Conservation (phyloP, 2,329 filamentous ascomycete genomes). For the Aspergillus fischeri region DNA sequence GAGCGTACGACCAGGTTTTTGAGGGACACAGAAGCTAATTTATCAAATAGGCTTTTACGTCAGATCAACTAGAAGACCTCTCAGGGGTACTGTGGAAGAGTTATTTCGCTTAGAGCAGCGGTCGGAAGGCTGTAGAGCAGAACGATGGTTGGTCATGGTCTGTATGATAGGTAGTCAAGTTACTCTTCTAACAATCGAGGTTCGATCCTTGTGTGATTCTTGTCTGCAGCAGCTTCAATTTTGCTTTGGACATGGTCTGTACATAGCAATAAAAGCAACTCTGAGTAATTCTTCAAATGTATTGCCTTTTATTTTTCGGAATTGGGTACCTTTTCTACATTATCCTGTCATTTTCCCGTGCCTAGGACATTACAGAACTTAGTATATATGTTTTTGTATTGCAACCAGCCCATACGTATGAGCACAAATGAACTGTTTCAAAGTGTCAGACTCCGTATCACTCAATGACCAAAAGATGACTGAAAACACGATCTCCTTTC, state of each 20-base stretch:
- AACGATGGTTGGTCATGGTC: background rate
- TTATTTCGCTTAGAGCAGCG: slow-evolving; percentile 72
- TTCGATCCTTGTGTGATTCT: background rate
- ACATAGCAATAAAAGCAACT: background rate
- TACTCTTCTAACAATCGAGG: background rate
- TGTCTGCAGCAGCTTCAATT: background rate
- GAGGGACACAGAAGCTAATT: background rate
- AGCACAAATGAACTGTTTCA: background rate
- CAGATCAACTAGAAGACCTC: slow-evolving; percentile 89
- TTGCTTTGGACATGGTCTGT: no score
- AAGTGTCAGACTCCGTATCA: background rate
- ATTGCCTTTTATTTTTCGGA: background rate
- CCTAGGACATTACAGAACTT: background rate
- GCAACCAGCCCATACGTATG: background rate
- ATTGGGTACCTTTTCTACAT: background rate
- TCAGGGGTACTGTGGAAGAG: slow-evolving; percentile 99
- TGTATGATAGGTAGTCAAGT: background rate
- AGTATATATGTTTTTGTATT: background rate
- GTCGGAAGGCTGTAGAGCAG: background rate
- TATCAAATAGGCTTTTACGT: slow-evolving; percentile 65
- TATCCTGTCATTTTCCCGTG: no score
- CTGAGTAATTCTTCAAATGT: background rate
- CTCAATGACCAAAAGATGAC: background rate
- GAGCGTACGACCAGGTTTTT: background rate
- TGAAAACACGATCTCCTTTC: background rate